phyloP scores from a whole-genome alignment of 805 yeast genomes.

The Wickerhamia fluorescens region DNA sequence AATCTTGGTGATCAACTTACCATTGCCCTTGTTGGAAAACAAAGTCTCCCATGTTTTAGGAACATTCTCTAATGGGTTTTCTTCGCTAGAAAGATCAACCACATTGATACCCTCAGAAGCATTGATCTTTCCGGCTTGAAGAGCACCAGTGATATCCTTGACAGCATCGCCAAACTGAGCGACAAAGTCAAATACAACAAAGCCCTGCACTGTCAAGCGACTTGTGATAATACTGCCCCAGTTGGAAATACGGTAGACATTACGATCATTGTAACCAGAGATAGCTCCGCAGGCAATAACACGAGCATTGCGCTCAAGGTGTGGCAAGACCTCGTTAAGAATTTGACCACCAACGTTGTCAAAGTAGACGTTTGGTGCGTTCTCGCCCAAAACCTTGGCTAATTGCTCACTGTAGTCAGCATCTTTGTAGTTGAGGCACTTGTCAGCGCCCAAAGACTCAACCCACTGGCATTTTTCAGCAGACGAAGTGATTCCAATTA shows the following conservation, averaged over 20 bases:
- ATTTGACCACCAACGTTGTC: slow-evolving; percentile 64
- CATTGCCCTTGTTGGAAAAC: slow-evolving; percentile 41
- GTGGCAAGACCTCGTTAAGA: slow-evolving; percentile 37
- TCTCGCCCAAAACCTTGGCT: slow-evolving; percentile 32
- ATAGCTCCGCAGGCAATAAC: slow-evolving; percentile 59
- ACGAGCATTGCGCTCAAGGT: slow-evolving; percentile 33
- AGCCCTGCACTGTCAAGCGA: slow-evolving; percentile 47
- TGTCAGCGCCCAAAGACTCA: slow-evolving; percentile 48
- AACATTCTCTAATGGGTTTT: slow-evolving; percentile 28
- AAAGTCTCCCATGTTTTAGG: slow-evolving; percentile 43
- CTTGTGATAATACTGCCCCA: slow-evolving; percentile 41
- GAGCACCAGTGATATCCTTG: slow-evolving; percentile 24
- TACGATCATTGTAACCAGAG: slow-evolving; percentile 45
- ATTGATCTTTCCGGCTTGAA: slow-evolving; percentile 36
- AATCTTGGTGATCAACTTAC: slow-evolving; percentile 46
- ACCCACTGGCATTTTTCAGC: slow-evolving; percentile 48
- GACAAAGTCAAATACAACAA: slow-evolving; percentile 41
- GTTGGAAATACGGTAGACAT: slow-evolving; percentile 27
- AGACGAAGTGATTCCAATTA: slow-evolving; percentile 61
- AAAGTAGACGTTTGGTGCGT: slow-evolving; percentile 45
- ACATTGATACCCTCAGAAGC: slow-evolving; percentile 8
- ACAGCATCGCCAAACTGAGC: slow-evolving; percentile 33
- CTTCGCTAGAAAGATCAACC: slow-evolving; percentile 8
- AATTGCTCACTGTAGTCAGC: slow-evolving; percentile 19
- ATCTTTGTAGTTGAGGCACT: slow-evolving; percentile 48